phyloP scores from a whole-genome alignment of 2,329 filamentous ascomycete genomes.

The Thelonectria olida region DNA sequence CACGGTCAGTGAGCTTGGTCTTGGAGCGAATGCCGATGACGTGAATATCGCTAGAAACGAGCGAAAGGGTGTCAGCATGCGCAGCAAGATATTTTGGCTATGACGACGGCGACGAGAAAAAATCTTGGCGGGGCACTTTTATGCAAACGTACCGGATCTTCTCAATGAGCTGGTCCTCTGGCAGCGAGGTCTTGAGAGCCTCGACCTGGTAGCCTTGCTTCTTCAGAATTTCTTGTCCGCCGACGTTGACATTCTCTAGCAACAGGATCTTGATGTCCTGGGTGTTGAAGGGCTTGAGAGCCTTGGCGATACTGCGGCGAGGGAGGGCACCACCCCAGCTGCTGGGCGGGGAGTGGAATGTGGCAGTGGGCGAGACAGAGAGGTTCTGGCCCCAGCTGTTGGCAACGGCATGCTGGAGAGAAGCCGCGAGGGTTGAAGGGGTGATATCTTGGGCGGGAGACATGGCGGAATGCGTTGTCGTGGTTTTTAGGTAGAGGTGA shows the following conservation, averaged over 20 bases:
- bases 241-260: constrained; percentile 94
- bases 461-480: constrained; percentile 45
- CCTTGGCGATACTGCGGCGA: constrained; percentile 65
- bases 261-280: constrained; percentile 96
- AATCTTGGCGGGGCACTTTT: constrained; percentile 28
- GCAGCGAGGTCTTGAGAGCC: constrained; percentile 84
- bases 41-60: constrained; percentile 78
- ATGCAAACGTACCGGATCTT: constrained; percentile 80
- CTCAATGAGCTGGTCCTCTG: constrained; percentile 93
- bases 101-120: constrained; percentile 24
- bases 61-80: neutral
- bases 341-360: constrained; percentile 77
- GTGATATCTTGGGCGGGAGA: constrained; percentile 58
- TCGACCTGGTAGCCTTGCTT: constrained; percentile 97
- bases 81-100: neutral
- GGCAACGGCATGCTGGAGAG: constrained; percentile 54
- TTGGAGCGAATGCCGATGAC: constrained; percentile 98
- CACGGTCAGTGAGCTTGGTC: constrained; percentile 88
- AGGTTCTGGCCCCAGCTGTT: constrained; percentile 68
- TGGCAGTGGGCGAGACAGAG: constrained; percentile 78
- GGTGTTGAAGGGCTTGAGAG: constrained; percentile 93
- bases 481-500: constrained; percentile 42
- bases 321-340: constrained; percentile 63
- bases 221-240: constrained; percentile 83
- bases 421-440: constrained; percentile 44